phyloP scores from a whole-genome alignment of 2,329 filamentous ascomycete species.

The Ambrosiella cleistominuta region DNA sequence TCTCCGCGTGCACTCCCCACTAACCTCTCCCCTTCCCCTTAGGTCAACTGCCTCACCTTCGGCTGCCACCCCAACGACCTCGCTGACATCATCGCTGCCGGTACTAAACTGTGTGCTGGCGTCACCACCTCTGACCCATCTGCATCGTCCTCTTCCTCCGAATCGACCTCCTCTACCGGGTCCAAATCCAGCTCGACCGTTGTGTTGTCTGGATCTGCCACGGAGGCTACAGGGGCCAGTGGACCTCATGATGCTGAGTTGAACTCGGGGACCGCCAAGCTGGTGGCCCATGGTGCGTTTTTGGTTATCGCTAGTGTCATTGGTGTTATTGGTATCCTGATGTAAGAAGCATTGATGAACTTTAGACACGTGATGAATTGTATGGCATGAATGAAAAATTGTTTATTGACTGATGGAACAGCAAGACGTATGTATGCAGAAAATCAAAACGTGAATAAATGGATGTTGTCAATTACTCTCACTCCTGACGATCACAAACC shows the following conservation, averaged over 20 bases:
- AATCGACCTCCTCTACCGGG: constrained; percentile 3
- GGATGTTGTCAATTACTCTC: too few species aligned
- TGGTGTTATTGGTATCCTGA: background rate
- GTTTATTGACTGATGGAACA: too few species aligned
- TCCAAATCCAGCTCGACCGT: background rate
- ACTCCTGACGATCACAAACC: too few species aligned
- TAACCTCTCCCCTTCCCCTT: background rate
- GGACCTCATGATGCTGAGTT: background rate
- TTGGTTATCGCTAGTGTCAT: background rate
- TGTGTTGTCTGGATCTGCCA: background rate
- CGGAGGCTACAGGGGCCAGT: constrained; percentile 7
- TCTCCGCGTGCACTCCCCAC: background rate
- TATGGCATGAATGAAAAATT: too few species aligned
- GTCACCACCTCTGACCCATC: constrained; percentile 14
- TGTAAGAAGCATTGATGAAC: background rate
- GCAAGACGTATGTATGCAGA: too few species aligned
- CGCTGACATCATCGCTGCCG: constrained; percentile 19
- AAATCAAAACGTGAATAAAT: too few species aligned
- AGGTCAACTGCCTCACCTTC: constrained; percentile 18
- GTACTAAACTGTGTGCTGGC: constrained; percentile 18
- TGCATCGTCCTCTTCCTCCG: constrained; percentile 3
- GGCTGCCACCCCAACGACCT: constrained; percentile 21
- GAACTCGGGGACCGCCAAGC: background rate
- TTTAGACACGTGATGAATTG: too few species aligned
- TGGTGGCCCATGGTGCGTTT: background rate